Evolutionary conservation across 2,329 filamentous ascomycete genomes (phyloP), one percentile per base, ranked within the genome.

Genomic region (Cercospora sesami): DNA sequence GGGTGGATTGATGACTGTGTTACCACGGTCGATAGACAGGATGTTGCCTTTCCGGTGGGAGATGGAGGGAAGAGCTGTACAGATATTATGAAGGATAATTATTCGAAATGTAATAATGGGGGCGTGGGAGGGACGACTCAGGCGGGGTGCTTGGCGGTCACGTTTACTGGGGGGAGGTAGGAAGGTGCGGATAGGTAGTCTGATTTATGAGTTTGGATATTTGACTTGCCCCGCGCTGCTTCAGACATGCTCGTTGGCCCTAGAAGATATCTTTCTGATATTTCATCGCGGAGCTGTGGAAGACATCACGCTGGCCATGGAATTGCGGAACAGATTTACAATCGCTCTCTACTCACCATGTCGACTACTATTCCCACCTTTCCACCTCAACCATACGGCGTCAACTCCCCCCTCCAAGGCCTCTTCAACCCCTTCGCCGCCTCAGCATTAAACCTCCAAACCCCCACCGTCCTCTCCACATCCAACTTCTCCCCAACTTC

Each of bases 391-490:
- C 33, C 33, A 39, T 16, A 39, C 1, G 76, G 76, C 45, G 76
- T 76, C 69, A 78, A 64, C 3, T 67, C 45, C 1, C 70, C 72
- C 66, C 76, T 71, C 73, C 74, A 78, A n/a, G 76, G 76, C 55
- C 73, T 71, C 60, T 75, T 64, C 53, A 75, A 45, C 6, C 59
- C 66, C 55, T 63, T 69, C 7, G 81, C 84, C 72, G 83, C 84
- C 65, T 81, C 77, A 64, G 81, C 76, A 78, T 90, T 86, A 76
- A 89, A 91, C 69, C 85, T 81, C 90, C 90, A 92, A 36, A 91
- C 83, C 0, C 90, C 90, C 65, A 86, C 86, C 1, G 89, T 91
- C 78, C 88, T 87, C 57, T 86, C 84, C 42, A 83, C 80, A 67
- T 90, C 88, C 26, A 87, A 73, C 23, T 45, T 61, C 68, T 74